phyloP scores from a whole-genome alignment of 73 alveolate genomes.

The Paramecium sexaurelia region DNA sequence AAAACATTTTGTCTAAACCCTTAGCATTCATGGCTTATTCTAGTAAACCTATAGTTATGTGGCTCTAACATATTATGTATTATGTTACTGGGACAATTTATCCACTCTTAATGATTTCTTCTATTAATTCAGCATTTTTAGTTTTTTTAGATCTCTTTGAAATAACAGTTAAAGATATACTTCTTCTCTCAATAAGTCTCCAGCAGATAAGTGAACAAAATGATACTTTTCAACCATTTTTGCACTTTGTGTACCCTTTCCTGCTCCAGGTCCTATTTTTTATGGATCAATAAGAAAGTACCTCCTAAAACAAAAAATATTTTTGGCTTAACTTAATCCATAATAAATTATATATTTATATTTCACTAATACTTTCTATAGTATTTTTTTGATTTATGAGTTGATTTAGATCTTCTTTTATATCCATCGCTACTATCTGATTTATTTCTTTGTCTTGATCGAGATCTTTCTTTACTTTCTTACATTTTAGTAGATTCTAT shows the following conservation, averaged over 20 bases:
- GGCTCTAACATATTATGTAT: neutral
- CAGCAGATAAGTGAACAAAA: slow-evolving; percentile 82
- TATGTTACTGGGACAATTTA: slow-evolving; percentile 75
- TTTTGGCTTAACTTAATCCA: slow-evolving; percentile 47
- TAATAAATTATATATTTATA: neutral
- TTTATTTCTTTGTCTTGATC: slow-evolving; percentile 16
- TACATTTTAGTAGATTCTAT: neutral
- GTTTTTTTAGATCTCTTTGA: slow-evolving; percentile 69
- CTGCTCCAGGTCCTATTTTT: slow-evolving; percentile 77
- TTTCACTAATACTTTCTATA: slow-evolving; percentile 11
- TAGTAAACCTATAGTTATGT: slow-evolving; percentile 69
- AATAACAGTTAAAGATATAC: neutral
- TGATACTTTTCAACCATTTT: slow-evolving; percentile 69
- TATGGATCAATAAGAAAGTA: neutral
- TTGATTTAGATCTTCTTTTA: slow-evolving; percentile 19
- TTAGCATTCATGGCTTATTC: slow-evolving; percentile 73
- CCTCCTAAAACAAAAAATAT: slow-evolving; percentile 77
- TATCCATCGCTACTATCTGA: neutral
- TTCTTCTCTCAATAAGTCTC: slow-evolving; percentile 83
- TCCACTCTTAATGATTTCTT: slow-evolving; percentile 79
- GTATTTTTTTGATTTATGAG: slow-evolving; percentile 1
- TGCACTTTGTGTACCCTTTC: slow-evolving; percentile 87
- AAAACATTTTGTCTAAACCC: slow-evolving; percentile 71
- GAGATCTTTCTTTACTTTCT: slow-evolving; percentile 14
- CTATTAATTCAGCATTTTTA: slow-evolving; percentile 74